phyloP scores from a whole-genome alignment of 306 rosid genomes.

The Corylus heterophylla region DNA sequence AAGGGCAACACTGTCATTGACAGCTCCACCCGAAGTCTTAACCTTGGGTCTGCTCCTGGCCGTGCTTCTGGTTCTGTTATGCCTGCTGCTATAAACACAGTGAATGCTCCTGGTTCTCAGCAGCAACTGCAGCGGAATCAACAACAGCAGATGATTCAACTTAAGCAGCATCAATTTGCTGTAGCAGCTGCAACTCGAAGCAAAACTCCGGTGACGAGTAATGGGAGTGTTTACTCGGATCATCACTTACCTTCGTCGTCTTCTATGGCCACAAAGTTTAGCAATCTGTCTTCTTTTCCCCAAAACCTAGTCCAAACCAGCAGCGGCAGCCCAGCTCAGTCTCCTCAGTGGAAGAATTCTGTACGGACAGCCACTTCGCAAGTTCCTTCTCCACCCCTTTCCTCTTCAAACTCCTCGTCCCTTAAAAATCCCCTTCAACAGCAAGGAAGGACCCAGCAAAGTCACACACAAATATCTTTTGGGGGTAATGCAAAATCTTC shows the following conservation, averaged over 20 bases:
- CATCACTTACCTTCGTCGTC: slow-evolving; percentile 66
- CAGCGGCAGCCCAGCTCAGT: slow-evolving; percentile 66
- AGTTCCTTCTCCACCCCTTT: slow-evolving; percentile 53
- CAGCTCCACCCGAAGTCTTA: slow-evolving; percentile 62
- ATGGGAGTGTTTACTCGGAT: slow-evolving; percentile 69
- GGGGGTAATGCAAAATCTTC: slow-evolving; percentile 69
- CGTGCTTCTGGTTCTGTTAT: slow-evolving; percentile 55
- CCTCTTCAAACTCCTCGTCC: slow-evolving; percentile 64
- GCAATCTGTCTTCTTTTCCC: slow-evolving; percentile 65
- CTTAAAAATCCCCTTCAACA: slow-evolving; percentile 65
- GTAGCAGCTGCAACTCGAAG: slow-evolving; percentile 51
- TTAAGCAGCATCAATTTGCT: slow-evolving; percentile 59
- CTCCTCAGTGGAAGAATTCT: slow-evolving; percentile 90
- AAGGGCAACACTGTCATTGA: slow-evolving; percentile 66
- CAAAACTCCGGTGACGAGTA: slow-evolving; percentile 65
- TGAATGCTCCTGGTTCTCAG: slow-evolving; percentile 47
- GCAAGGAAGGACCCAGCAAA: slow-evolving; percentile 67
- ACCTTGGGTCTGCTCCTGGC: slow-evolving; percentile 54
- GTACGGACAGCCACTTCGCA: slow-evolving; percentile 54
- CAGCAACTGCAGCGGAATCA: slow-evolving; percentile 69
- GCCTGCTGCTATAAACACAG: slow-evolving; percentile 44
- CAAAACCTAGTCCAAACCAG: slow-evolving; percentile 72
- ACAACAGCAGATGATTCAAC: slow-evolving; percentile 56
- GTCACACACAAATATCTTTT: slow-evolving; percentile 82
- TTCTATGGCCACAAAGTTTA: slow-evolving; percentile 69